These are phyloP conservation scores for Plantago lanceolata DNA, from an alignment of 305 asterid species.

Conservation along the genomic window DNA sequence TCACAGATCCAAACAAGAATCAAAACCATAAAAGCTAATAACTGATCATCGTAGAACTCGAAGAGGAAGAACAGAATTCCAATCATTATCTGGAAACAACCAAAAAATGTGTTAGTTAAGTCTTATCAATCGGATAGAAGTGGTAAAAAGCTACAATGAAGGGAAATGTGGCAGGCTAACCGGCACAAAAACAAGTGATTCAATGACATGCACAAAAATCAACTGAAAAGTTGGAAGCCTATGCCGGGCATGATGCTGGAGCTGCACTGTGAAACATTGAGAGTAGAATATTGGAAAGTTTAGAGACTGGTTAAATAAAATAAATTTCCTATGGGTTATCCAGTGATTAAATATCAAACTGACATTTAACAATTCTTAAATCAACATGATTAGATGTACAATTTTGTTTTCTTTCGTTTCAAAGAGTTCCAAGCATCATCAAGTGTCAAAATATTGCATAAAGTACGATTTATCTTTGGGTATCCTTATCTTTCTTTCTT, in stretches of 20 bases:
- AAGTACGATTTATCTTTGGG: background rate
- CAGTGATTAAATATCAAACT: conserved; percentile 16
- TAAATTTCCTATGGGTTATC: conserved; percentile 16
- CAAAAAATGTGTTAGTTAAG: conserved; percentile 23
- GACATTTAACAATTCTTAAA: conserved; percentile 1
- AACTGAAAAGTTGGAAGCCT: conserved; percentile 97
- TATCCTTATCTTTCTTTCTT: too few species aligned
- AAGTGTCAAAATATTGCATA: background rate
- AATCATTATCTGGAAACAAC: conserved; percentile 78
- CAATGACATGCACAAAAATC: conserved; percentile 96
- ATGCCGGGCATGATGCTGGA: conserved; percentile 98
- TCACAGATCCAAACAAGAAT: conserved; percentile 99
- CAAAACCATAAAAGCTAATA: conserved; percentile 94
- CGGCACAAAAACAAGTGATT: conserved; percentile 97
- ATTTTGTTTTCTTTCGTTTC: background rate
- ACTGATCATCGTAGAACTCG: conserved; percentile 97
- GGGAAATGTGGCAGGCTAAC: conserved; percentile 41
- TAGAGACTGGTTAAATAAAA: conserved; percentile 13
- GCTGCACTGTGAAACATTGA: conserved; percentile 67
- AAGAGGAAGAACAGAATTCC: conserved; percentile 95
- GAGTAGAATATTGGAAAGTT: conserved; percentile 22
- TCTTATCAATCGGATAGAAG: conserved; percentile 11
- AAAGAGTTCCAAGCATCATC: too few species aligned
- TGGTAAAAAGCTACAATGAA: conserved; percentile 16
- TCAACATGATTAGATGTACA: background rate